These are phyloP conservation scores for Trichoderma sp. DNA, from an alignment of 2,329 filamentous ascomycete species.

Conservation along the genomic window DNA sequence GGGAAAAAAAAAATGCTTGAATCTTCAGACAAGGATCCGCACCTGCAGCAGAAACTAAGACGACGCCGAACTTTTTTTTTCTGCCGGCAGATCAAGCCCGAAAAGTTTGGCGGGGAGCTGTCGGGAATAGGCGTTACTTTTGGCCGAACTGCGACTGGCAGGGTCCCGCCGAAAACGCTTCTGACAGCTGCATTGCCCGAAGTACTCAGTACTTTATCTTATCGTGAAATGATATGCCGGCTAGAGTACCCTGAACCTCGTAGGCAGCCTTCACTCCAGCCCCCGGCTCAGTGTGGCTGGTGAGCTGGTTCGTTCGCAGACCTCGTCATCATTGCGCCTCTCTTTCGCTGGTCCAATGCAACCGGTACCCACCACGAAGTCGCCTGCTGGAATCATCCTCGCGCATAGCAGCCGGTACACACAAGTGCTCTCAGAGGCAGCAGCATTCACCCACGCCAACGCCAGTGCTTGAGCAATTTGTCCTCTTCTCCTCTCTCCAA, in stretches of 20 bases:
- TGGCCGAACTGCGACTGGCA: slow-evolving; percentile 20
- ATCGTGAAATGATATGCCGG: neutral
- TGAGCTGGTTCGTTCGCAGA: slow-evolving; percentile 15
- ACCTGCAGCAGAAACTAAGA: slow-evolving; percentile 11
- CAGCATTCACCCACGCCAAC: slow-evolving; percentile 12
- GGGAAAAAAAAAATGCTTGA: slow-evolving; percentile 9
- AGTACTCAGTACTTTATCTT: neutral
- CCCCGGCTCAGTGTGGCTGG: slow-evolving; percentile 15
- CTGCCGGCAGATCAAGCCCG: slow-evolving; percentile 25
- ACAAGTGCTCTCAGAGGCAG: slow-evolving; percentile 18
- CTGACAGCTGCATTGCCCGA: neutral
- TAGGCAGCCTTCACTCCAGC: neutral
- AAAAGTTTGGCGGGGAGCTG: slow-evolving; percentile 30
- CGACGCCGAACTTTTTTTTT: slow-evolving; percentile 35
- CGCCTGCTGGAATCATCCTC: slow-evolving; percentile 21
- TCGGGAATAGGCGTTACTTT: slow-evolving; percentile 31
- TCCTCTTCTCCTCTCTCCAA: neutral
- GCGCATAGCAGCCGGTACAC: slow-evolving; percentile 16
- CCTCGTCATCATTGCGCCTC: slow-evolving; percentile 40
- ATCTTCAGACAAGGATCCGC: neutral
- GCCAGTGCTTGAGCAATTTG: neutral
- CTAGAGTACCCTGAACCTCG: neutral
- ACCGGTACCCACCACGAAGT: slow-evolving; percentile 24
- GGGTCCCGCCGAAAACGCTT: slow-evolving; percentile 12
- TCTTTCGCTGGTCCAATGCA: slow-evolving; percentile 25